These are phyloP conservation scores for Curvularia spicifera DNA, from an alignment of 2,329 filamentous ascomycete species.

Conservation along the genomic window DNA sequence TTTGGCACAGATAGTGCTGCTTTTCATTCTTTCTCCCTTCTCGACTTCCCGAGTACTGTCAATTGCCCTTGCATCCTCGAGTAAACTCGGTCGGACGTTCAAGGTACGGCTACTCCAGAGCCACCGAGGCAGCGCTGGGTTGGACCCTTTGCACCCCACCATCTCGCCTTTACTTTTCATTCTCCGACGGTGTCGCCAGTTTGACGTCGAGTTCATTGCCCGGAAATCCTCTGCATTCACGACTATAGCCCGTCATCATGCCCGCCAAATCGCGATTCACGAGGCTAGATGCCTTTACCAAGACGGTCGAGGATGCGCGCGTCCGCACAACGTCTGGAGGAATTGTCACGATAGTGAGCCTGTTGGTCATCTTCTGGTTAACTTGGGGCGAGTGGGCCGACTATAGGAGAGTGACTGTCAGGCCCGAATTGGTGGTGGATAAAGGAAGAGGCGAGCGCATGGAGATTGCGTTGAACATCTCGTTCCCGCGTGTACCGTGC, in stretches of 20 bases:
- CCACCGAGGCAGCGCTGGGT: constrained; percentile 14
- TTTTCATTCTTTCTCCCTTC: constrained; percentile 26
- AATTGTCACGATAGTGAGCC: constrained; percentile 88
- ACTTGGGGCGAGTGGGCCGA: constrained; percentile 96
- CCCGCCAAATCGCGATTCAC: constrained; percentile 91
- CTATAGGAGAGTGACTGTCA: constrained; percentile 83
- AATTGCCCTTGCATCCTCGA: constrained; percentile 22
- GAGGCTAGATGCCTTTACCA: constrained; percentile 97
- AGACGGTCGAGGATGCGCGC: constrained; percentile 97
- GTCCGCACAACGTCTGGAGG: constrained; percentile 95
- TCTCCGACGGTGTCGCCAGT: constrained; percentile 9
- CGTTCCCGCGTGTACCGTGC: constrained; percentile 91
- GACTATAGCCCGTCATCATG: constrained; percentile 61
- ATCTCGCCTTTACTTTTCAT: constrained; percentile 19
- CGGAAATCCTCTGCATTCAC: neutral
- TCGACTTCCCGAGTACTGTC: constrained; percentile 11
- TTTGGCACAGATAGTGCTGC: constrained; percentile 32
- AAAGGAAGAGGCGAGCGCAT: constrained; percentile 98
- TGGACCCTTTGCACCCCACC: constrained; percentile 19
- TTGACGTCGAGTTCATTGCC: constrained; percentile 1
- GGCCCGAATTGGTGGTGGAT: constrained; percentile 93
- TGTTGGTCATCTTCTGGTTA: constrained; percentile 86
- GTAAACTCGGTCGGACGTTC: constrained; percentile 8
- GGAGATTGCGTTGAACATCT: constrained; percentile 98
- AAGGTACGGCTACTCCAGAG: constrained; percentile 10